A percentile compares a stretch with the other conserved stretches of the same genome.
phyloP scores from a whole-genome alignment of 2,329 filamentous ascomycete species.

The Penicillium sp. region DNA sequence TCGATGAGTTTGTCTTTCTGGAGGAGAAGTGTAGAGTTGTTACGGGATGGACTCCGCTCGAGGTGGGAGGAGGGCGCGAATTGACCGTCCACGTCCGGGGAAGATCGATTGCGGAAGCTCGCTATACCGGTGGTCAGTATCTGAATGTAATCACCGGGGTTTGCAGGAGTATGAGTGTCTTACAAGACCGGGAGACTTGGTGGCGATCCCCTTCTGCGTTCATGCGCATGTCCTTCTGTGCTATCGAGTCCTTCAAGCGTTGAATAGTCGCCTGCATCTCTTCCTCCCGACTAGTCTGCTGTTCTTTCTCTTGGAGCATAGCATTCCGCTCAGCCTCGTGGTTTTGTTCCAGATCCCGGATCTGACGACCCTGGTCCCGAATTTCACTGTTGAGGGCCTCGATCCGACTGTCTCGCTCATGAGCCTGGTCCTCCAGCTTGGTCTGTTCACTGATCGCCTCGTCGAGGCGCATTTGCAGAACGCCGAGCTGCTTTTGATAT shows the following conservation, averaged over 20 bases:
- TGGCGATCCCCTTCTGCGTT: constrained; percentile 45
- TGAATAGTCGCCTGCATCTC: constrained; percentile 86
- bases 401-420: constrained; percentile 76
- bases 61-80: constrained; percentile 81
- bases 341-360: constrained; percentile 82
- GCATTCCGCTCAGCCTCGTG: constrained; percentile 83
- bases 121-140: constrained; percentile 26
- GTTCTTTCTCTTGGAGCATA: constrained; percentile 85
- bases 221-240: constrained; percentile 57
- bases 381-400: constrained; percentile 76
- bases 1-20: constrained; percentile 98
- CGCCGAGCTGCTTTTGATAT: constrained; percentile 72
- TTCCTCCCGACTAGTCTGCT: constrained; percentile 72
- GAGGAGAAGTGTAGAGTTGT: constrained; percentile 77
- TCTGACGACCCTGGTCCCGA: constrained; percentile 70
- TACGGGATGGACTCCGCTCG: constrained; percentile 78
- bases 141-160: neutral
- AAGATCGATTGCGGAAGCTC: constrained; percentile 46
- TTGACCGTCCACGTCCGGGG: constrained; percentile 61
- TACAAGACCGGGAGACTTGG: constrained; percentile 46
- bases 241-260: constrained; percentile 78
- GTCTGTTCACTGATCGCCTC: constrained; percentile 74
- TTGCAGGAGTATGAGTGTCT: constrained; percentile 19
- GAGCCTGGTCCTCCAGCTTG: constrained; percentile 75
- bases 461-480: constrained; percentile 76